A percentile compares a stretch with the other conserved stretches of the same genome.
Evolutionary conservation across 345 rosid species (phyloP).

Genomic region (Eutrema yunnanense): DNA sequence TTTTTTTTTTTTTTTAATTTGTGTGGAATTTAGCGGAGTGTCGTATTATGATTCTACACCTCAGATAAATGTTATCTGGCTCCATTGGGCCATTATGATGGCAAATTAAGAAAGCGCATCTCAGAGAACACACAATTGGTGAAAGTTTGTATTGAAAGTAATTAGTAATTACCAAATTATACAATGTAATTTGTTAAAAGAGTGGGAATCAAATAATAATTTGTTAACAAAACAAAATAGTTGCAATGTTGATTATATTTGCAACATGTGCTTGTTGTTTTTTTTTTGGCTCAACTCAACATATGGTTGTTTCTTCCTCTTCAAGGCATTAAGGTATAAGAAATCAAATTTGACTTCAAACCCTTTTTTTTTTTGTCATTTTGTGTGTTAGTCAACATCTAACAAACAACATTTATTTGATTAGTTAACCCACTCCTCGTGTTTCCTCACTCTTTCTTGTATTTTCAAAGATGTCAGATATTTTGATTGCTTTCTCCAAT

Average conservation of each 20-base stretch:
- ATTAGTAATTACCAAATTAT: neutral
- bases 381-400: neutral
- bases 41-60: slow-evolving; percentile 16
- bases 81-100: neutral
- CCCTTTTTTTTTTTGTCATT: neutral
- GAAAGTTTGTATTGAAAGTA: neutral
- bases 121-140: neutral
- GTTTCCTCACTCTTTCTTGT: neutral
- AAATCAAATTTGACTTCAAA: neutral
- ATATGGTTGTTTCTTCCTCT: neutral
- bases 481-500: neutral
- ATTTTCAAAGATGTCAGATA: neutral
- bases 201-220: neutral
- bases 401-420: neutral
- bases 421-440: neutral
- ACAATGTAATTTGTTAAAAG: neutral
- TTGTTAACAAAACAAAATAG: neutral
- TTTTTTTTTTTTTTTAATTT: too few species aligned
- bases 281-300: neutral
- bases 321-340: neutral
- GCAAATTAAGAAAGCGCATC: neutral
- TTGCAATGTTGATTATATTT: neutral
- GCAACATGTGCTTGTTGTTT: neutral
- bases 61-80: neutral
- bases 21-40: slow-evolving; percentile 2